These are phyloP conservation scores for Lentinus brumalis DNA, from an alignment of 768 basidiomycete genomes.

Conservation along the genomic window DNA sequence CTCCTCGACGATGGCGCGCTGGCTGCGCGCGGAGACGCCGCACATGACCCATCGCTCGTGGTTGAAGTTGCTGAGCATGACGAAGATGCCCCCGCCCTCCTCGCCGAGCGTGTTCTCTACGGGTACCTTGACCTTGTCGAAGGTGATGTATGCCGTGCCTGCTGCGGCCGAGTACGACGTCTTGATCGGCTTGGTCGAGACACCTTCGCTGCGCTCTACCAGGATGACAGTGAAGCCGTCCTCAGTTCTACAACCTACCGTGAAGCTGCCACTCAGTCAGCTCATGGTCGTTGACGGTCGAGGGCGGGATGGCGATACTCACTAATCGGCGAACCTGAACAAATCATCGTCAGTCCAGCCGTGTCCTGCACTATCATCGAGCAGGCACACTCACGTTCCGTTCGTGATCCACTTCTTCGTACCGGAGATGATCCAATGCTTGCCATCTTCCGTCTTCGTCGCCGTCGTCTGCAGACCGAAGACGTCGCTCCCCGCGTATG, in stretches of 20 bases:
- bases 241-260: conserved; percentile 72
- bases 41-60: conserved; percentile 95
- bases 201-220: conserved; percentile 79
- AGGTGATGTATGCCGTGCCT: conserved; percentile 81
- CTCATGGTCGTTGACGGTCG: neutral
- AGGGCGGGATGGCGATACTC: conserved; percentile 10
- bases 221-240: conserved; percentile 82
- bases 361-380: neutral
- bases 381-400: conserved; percentile 44
- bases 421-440: conserved; percentile 83
- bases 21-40: conserved; percentile 65
- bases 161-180: conserved; percentile 86
- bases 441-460: conserved; percentile 78
- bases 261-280: conserved; percentile 44
- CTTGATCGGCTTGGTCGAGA: conserved; percentile 84
- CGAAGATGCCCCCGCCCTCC: conserved; percentile 73
- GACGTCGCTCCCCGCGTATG: conserved; percentile 86
- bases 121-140: conserved; percentile 84
- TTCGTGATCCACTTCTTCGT: conserved; percentile 89
- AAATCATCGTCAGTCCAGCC: conserved; percentile 8
- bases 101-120: conserved; percentile 84
- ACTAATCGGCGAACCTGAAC: conserved; percentile 42
- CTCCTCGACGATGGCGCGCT: conserved; percentile 76
- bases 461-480: conserved; percentile 80
- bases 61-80: conserved; percentile 80